These are phyloP conservation scores for Candida tetrigidarum DNA, from an alignment of 1,139 yeast genomes.

Conservation along the genomic window DNA sequence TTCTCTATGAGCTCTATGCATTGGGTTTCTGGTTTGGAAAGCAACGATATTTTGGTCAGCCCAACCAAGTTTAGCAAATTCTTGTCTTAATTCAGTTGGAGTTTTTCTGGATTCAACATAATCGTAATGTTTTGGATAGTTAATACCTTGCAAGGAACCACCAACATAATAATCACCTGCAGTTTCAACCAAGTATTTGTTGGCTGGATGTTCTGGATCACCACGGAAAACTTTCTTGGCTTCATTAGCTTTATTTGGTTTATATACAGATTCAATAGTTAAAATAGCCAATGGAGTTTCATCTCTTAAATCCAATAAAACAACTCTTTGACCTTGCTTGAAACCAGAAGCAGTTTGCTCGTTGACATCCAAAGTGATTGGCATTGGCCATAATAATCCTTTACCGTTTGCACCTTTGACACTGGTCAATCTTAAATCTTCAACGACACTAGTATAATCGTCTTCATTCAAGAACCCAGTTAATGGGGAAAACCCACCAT, in stretches of 20 bases:
- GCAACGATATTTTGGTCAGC: constrained; percentile 78
- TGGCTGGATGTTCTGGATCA: constrained; percentile 97
- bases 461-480: constrained; percentile 82
- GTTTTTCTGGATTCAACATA: constrained; percentile 87
- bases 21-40: constrained; percentile 97
- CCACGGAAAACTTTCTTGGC: constrained; percentile 92
- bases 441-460: constrained; percentile 82
- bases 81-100: constrained; percentile 87
- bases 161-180: constrained; percentile 90
- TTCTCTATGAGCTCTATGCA: constrained; percentile 98
- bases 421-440: constrained; percentile 70
- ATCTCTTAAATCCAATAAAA: constrained; percentile 82
- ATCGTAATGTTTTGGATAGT: constrained; percentile 88
- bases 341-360: constrained; percentile 48
- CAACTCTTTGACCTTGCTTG: constrained; percentile 63
- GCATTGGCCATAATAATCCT: constrained; percentile 91
- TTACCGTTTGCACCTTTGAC: constrained; percentile 38
- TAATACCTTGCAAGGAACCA: constrained; percentile 83
- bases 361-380: constrained; percentile 84
- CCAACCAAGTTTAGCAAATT: constrained; percentile 84
- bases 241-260: constrained; percentile 78
- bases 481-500: constrained; percentile 95
- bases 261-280: constrained; percentile 77
- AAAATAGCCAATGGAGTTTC: constrained; percentile 80
- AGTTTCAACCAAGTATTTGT: constrained; percentile 68